Base-by-base conservation (phyloP, 371 early-diverging fungal genomes). In the Choanephora cucurbitarum region DNA sequence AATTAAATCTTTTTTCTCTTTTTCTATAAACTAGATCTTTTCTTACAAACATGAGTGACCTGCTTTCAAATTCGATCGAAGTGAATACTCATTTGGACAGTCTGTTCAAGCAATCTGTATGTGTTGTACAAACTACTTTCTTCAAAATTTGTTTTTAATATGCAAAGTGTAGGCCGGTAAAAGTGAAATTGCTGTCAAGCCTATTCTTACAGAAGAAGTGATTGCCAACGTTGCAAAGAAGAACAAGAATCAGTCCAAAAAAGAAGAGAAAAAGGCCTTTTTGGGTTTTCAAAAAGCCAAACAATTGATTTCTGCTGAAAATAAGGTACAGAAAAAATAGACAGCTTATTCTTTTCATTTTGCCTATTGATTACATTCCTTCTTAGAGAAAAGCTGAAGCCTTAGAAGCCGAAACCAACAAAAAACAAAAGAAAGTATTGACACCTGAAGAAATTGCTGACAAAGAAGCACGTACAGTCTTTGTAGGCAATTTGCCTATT, bases 401-500 rank as follows among this genome's bases (percentile, higher is more conserved):
- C 37, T 23, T 44, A 55, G 48, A 65, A 44, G 42, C 39, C 28
- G 59, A 60, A 62, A 34, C 48, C 46, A 40, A 59, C 21, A 69
- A 77, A 24, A 65, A 65, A 33, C 44, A 39, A n/a, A 52, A 42
- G 15, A 65, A 60, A 19, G 44, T 23, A 6, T 21, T 70, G 49
- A 71, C 62, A 52, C 62, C 44, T n/a, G 64, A 79, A 55, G 79
- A 81, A 57, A 75, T 79, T 45, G 76, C 77, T 9, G 78, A 84
- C 64, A 64, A 76, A 33, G 72, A 72, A 23, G 66, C 70, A 31
- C 75, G 90, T 39, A 91, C 95, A 14, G 59, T 87, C 1, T 94
- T 93, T 79, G 81, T 94, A 19, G 95, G 95, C 32, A 94, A 94
- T 67, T 63, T 94, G 46, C 73, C 90, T 18, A 75, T 87, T 0